Base-by-base conservation (phyloP, 164 flowering plant genomes). In the Magnolia sinica region DNA sequence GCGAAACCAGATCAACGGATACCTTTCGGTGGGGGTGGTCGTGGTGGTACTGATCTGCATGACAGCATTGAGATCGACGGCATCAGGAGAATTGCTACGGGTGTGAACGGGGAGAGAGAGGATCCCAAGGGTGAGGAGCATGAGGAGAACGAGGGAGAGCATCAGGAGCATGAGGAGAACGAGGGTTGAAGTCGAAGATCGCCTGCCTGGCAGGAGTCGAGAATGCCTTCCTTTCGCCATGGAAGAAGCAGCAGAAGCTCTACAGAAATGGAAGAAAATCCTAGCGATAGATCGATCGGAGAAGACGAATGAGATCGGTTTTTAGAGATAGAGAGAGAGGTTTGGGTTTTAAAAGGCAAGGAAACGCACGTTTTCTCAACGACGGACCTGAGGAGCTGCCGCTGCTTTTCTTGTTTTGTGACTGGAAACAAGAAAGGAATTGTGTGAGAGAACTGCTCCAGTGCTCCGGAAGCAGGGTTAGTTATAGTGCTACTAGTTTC, bases 61-160 rank as follows among this genome's bases (percentile, higher is more conserved):
- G 51, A 89, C 86, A n/a, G 88, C 75, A 80, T 77, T 87, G 82
- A 89, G 91, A 83, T 91, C 93, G 74, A 85, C 82, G 7, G 88
- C 85, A 22, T 82, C 77, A 1, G 67, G 80, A 27, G 85, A 74
- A 76, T 74, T 76, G 10, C 70, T 75, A 50, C 63, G 20, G 75
- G 85, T 70, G 69, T 29, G 74, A 75, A 82, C 76, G 1, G 96
- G 94, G 61, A 91, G 76, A 19, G 93, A 91, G 74, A 93, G 81
- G 72, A 93, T 88, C 50, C 96, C 93, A 11, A 91, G 86, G 51
- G 88, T 82, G 50, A 91, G 88, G 66, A 91, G 93, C 69, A 88
- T 74, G 74, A 90, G 83, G 52, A 85, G 82, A n/a, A 84, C 81
- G 81, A 90, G 78, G 8, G 87, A 82, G 76, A 90, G 80, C 86